A percentile compares a stretch with the other conserved stretches of the same genome.
Conservation (phyloP, 768 basidiomycete species). For the Mycena rebaudengoi region DNA sequence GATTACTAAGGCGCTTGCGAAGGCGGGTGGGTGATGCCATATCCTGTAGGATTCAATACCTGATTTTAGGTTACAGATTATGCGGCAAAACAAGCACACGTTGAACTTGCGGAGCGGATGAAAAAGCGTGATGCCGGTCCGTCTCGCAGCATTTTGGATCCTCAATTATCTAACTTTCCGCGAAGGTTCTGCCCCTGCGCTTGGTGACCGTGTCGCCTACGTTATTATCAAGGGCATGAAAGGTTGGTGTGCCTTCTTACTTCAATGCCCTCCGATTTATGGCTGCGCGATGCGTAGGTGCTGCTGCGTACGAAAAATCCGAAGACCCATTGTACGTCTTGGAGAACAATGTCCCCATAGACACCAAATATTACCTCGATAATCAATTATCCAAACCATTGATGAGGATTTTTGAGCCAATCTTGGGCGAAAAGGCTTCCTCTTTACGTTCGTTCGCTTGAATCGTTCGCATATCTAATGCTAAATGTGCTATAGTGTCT, state of each 20-base stretch:
- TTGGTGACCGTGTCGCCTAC: slow-evolving; percentile 98
- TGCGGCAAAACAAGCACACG: slow-evolving; percentile 94
- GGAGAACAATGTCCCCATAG: slow-evolving; percentile 97
- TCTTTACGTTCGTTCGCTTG: slow-evolving; percentile 69
- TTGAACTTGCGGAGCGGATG: slow-evolving; percentile 96
- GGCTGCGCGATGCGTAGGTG: too few species aligned
- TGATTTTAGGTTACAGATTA: slow-evolving; percentile 71
- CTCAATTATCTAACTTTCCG: neutral
- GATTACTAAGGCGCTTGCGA: slow-evolving; percentile 96
- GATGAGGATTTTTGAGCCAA: slow-evolving; percentile 97
- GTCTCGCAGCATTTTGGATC: slow-evolving; percentile 19
- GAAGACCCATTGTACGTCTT: slow-evolving; percentile 98
- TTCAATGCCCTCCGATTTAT: too few species aligned
- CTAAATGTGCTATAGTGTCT: slow-evolving; percentile 65
- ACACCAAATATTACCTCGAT: slow-evolving; percentile 97
- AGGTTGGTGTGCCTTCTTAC: slow-evolving; percentile 51
- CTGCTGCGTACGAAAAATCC: slow-evolving; percentile 98
- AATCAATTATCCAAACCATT: slow-evolving; percentile 98
- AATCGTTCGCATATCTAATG: slow-evolving; percentile 6
- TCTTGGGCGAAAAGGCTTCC: slow-evolving; percentile 90
- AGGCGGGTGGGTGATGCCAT: slow-evolving; percentile 63
- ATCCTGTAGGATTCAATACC: neutral
- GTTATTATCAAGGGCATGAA: slow-evolving; percentile 98
- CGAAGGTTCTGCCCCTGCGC: slow-evolving; percentile 91
- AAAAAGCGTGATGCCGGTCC: slow-evolving; percentile 90